phyloP scores from a whole-genome alignment of 768 basidiomycete species.

The Termitomyces sp. region DNA sequence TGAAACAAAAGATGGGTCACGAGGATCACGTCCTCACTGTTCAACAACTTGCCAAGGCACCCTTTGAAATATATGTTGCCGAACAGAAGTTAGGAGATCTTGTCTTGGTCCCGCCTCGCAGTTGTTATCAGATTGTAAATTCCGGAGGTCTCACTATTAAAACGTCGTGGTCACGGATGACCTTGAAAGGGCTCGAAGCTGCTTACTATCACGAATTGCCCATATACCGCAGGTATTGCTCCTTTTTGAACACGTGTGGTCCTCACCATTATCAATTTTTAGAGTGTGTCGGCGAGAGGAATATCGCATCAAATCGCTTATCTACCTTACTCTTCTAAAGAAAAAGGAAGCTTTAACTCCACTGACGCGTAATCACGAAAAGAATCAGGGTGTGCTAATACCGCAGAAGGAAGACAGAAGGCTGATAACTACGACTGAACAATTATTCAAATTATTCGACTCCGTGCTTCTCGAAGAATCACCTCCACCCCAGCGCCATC shows the following conservation, averaged over 20 bases:
- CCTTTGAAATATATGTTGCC: conserved; percentile 63
- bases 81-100: conserved; percentile 76
- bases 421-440: conserved; percentile 21
- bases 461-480: conserved; percentile 48
- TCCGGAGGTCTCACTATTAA: conserved; percentile 77
- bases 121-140: conserved; percentile 83
- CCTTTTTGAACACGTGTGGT: background rate
- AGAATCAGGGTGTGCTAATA: background rate
- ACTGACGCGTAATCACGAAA: background rate
- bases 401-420: background rate
- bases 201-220: conserved; percentile 73
- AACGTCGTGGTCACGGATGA: conserved; percentile 85
- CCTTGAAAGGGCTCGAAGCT: conserved; percentile 47
- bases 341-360: background rate
- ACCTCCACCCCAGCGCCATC: conserved; percentile 16
- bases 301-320: conserved; percentile 66
- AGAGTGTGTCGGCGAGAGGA: conserved; percentile 80
- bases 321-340: conserved; percentile 49
- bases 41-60: conserved; percentile 57
- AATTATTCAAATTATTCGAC: conserved; percentile 42
- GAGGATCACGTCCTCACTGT: conserved; percentile 62
- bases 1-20: conserved; percentile 61
- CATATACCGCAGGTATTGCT: conserved; percentile 63
- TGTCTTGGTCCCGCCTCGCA: conserved; percentile 74
- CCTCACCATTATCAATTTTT: too few relatives aligned